A percentile compares a stretch with the other conserved stretches of the same genome.
Conservation (phyloP, 1,139 yeast genomes). For the Debaryomyces nepalensis region DNA sequence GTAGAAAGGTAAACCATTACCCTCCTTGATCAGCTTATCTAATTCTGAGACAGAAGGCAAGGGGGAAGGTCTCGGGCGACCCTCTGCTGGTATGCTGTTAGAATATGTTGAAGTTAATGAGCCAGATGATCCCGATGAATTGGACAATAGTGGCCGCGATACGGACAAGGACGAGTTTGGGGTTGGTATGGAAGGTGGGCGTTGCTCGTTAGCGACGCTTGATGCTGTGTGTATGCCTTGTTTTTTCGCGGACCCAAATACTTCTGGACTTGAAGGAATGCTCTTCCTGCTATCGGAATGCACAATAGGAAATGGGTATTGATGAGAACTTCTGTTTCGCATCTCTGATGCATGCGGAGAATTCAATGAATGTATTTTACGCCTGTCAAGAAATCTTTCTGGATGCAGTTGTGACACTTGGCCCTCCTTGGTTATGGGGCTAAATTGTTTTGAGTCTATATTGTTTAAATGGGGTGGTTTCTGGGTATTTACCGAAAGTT, state of each 20-base stretch:
- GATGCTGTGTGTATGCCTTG: slow-evolving; percentile 6
- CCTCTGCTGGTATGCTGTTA: slow-evolving; percentile 8
- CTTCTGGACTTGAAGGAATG: slow-evolving; percentile 9
- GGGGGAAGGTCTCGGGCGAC: slow-evolving; percentile 18
- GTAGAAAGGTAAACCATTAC: slow-evolving; percentile 6
- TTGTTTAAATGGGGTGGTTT: background rate
- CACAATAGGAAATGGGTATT: slow-evolving; percentile 20
- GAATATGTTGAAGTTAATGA: slow-evolving; percentile 12
- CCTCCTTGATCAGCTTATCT: slow-evolving; percentile 30
- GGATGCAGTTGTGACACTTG: slow-evolving; percentile 8
- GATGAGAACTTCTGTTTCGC: slow-evolving; percentile 14
- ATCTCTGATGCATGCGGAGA: slow-evolving; percentile 6
- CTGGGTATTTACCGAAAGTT: background rate
- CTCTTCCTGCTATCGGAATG: slow-evolving; percentile 1
- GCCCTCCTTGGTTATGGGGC: slow-evolving; percentile 4
- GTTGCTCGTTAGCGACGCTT: slow-evolving; percentile 11
- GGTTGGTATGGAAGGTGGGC: slow-evolving; percentile 9
- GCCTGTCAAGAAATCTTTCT: background rate
- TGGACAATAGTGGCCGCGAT: slow-evolving; percentile 1
- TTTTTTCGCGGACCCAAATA: slow-evolving; percentile 1
- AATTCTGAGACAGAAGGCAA: slow-evolving; percentile 41
- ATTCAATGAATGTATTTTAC: background rate
- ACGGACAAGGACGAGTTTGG: slow-evolving; percentile 7
- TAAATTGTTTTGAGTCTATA: background rate
- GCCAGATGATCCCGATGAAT: slow-evolving; percentile 11